Evolutionary conservation across 2,329 filamentous ascomycete genomes (phyloP), one percentile per base, ranked within the genome.

Genomic region (Sporothrix curviconia): DNA sequence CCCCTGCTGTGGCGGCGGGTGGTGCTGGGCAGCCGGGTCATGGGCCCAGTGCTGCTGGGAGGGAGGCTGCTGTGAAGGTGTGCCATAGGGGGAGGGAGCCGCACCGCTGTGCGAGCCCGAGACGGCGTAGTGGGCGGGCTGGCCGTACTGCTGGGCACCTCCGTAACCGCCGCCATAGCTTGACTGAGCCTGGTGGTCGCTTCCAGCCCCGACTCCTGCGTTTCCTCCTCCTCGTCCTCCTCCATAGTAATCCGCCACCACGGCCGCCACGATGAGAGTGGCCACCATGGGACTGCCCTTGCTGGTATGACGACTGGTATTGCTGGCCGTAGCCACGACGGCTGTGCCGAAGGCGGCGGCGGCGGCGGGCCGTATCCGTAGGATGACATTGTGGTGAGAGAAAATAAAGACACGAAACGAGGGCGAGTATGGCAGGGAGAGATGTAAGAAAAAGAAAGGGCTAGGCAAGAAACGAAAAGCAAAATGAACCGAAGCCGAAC

Each of bases 331-430:
- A 79, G 34, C 67, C 70, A 11, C 67, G 56, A 67, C 65, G 66
- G 60, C 22, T 68, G 65, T 3, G 70, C 62, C 8, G 69, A 73
- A n/a, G 78, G 77, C 4, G 78, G 73, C 17, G 78, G 77, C 12
- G 78, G 78, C 56, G 78, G 77, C 22, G 77, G 78, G n/a, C 74
- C 78, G 71, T 81, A 81, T 55, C 74, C 76, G 71, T 81, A 81
- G 32, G 69, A 68, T 22, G 78, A 72, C 78, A 80, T 80, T 51
- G 15, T 40, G 24, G 37, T n/a, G 8, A 8, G 54, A n/a, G 37
- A 9, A 32, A 52, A 2, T 36, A 7, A 7, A 25, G 17, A 50
- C 12, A 30, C 25, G 39, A 24, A 49, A 43, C 7, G 32, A 22
- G 9, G 22, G 4, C 49, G 42, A 30, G 11, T 19, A 28, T 12